Evolutionary conservation across 768 basidiomycete species (phyloP), one percentile per base, ranked within the genome.

Genomic region (Lactifluus piperatus): DNA sequence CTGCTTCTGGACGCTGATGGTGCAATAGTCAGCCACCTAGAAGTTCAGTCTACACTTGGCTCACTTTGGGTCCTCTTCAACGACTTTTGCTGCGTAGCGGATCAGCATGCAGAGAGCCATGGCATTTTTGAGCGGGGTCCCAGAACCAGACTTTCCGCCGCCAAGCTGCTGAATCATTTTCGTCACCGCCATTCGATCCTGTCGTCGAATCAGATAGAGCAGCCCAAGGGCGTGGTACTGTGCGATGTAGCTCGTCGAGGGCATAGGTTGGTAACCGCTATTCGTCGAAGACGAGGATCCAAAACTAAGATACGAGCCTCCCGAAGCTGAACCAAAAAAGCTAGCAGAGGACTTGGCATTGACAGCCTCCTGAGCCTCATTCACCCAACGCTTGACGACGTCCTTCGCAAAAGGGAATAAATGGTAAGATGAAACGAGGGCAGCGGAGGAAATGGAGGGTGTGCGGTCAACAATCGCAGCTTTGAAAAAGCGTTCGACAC

Each of bases 91-190:
- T 13, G 95, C 94, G 74, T 93, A 97, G 27, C 95, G 85, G 71
- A 98, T 95, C 64, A 99, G 79, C 94, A 99, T 97, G 73, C 94
- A 98, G 34, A 98, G 77, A 5, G 97, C 94, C 90, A 97, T 94
- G 6, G 95, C 84, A 71, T 93, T 98, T 76, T 93, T 93, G 66
- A 99, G 71, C 10, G 85, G 85, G 22, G 88, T 89, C 7, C 87
- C 88, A 41, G 86, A 79, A 29, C 90, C 90, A 39, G 88, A 85
- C 67, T 89, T 89, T 14, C 91, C 91, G 5, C 91, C 91, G 45
- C 90, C 91, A 18, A 97, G 81, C 70, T 98, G 95, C 72, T 98
- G 95, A 51, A 99, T 94, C 93, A 97, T 95, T 76, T 98, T 99
- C 29, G 93, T 97, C 34, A 98, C 84, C 3, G 97, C 97, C 97